Evolutionary conservation across 495 filamentous ascomycete genomes (phyloP).

Genomic region (Pseudomonodictys pantanalensis): DNA sequence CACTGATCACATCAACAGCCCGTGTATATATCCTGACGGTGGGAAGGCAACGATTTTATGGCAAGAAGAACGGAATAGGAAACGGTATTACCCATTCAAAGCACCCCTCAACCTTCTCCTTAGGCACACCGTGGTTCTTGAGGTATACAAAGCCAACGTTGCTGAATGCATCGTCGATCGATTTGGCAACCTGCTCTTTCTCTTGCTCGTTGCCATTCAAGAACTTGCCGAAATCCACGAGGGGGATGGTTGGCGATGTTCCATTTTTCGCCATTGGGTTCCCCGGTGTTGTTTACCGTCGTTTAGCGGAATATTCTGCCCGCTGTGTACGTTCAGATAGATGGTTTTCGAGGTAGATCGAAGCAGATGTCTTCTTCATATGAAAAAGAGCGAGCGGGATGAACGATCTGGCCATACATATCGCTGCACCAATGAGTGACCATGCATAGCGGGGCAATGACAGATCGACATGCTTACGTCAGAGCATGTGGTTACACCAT

Average conservation of each 20-base stretch:
- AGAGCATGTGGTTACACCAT: neutral
- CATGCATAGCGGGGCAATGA: neutral
- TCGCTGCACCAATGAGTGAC: too few species aligned
- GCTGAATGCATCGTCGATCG: slow-evolving; percentile 30
- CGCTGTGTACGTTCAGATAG: too few species aligned
- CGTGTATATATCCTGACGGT: neutral
- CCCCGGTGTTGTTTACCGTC: too few species aligned
- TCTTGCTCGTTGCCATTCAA: slow-evolving; percentile 14
- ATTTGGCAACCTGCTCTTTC: slow-evolving; percentile 9
- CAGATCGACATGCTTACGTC: neutral
- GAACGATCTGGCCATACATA: too few species aligned
- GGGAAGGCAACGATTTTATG: neutral
- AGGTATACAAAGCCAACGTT: slow-evolving; percentile 36
- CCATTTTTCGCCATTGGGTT: too few species aligned
- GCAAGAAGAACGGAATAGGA: neutral
- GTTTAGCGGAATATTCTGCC: too few species aligned
- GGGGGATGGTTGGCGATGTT: too few species aligned
- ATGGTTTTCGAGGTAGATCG: too few species aligned
- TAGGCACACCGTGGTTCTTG: slow-evolving; percentile 27
- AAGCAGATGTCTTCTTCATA: too few species aligned
- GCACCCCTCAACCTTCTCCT: slow-evolving; percentile 22
- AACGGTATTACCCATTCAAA: slow-evolving; percentile 34
- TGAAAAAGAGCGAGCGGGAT: too few species aligned
- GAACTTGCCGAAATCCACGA: slow-evolving; percentile 33
- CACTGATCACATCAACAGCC: too few species aligned